These are phyloP conservation scores for Cajanus cajan DNA, from an alignment of 306 rosid genomes.

Conservation along the genomic window DNA sequence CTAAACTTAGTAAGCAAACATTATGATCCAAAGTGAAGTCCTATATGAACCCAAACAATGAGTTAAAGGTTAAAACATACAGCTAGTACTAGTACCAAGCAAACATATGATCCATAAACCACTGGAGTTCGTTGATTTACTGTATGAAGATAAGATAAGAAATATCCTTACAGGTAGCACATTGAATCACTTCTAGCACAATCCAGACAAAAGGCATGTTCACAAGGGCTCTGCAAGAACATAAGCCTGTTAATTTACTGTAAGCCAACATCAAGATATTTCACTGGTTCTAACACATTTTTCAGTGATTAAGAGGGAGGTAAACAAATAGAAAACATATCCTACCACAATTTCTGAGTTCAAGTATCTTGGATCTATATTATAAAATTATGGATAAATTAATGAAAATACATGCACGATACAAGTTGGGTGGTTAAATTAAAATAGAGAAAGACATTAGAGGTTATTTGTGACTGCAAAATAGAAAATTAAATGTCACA, in stretches of 20 bases:
- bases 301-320: background rate
- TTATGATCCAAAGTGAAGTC: conserved; percentile 3
- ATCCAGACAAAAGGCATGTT: conserved; percentile 93
- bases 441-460: background rate
- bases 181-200: conserved; percentile 95
- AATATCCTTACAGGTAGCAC: conserved; percentile 87
- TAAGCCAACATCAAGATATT: conserved; percentile 3
- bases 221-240: conserved; percentile 94
- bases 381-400: background rate
- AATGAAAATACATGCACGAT: background rate
- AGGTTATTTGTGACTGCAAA: background rate
- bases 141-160: conserved; percentile 27
- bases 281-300: conserved; percentile 16
- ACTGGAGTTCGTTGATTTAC: background rate
- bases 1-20: background rate
- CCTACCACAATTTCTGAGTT: background rate
- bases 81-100: background rate
- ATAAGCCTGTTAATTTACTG: conserved; percentile 26
- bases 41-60: background rate
- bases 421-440: background rate
- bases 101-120: background rate
- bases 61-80: background rate
- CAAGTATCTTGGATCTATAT: background rate
- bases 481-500: background rate
- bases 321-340: background rate